Evolutionary conservation across 768 basidiomycete genomes (phyloP).

Genomic region (Boletus tomentosulus): DNA sequence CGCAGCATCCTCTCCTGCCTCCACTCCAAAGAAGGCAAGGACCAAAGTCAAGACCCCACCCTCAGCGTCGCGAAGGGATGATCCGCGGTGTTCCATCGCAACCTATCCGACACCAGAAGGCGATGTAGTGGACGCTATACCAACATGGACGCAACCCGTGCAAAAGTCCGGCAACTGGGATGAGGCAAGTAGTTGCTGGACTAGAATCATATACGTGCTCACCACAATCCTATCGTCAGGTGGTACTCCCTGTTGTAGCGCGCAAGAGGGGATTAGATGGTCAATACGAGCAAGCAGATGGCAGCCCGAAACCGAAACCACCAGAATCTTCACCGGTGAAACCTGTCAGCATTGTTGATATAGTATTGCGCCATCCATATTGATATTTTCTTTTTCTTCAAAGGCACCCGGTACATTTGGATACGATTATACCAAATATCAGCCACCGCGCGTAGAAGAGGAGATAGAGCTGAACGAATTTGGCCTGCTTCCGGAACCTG

Average conservation of each 20-base stretch:
- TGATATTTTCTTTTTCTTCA: neutral
- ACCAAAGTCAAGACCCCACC: constrained; percentile 33
- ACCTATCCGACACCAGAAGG: constrained; percentile 60
- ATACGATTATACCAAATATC: constrained; percentile 69
- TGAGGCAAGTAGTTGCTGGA: constrained; percentile 47
- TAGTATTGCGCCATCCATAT: neutral
- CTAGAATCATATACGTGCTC: constrained; percentile 4
- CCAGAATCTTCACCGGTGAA: constrained; percentile 38
- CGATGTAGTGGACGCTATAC: constrained; percentile 69
- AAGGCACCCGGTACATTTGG: constrained; percentile 85
- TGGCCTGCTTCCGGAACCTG: constrained; percentile 38
- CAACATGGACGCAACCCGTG: constrained; percentile 75
- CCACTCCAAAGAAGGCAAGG: constrained; percentile 40
- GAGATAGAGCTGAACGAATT: constrained; percentile 69
- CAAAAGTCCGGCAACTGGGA: constrained; percentile 76
- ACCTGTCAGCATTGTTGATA: constrained; percentile 47
- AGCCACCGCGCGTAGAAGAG: constrained; percentile 39
- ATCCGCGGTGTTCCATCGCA: constrained; percentile 58
- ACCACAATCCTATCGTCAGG: constrained; percentile 38
- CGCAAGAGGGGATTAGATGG: constrained; percentile 75
- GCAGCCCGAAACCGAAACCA: constrained; percentile 56
- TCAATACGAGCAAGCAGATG: constrained; percentile 64
- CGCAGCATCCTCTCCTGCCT: constrained; percentile 34
- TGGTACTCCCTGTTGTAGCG: constrained; percentile 80
- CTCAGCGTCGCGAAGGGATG: constrained; percentile 33